These are phyloP conservation scores for Backusella psychrophila DNA, from an alignment of 192 early-diverging fungal species.

Conservation along the genomic window DNA sequence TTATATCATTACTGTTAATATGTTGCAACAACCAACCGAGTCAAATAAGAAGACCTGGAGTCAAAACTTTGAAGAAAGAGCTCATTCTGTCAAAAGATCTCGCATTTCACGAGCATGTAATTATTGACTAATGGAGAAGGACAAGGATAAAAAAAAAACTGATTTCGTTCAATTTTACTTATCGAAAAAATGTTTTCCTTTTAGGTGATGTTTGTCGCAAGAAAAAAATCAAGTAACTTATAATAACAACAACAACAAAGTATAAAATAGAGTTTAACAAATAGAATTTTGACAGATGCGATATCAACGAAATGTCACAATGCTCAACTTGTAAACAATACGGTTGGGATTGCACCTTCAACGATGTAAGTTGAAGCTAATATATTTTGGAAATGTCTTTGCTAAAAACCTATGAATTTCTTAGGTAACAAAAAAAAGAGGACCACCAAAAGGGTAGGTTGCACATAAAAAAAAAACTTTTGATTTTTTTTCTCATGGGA, in stretches of 20 bases:
- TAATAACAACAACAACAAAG: neutral
- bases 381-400: neutral
- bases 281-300: slow-evolving; percentile 18
- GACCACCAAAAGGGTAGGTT: slow-evolving; percentile 34
- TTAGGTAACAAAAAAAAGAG: slow-evolving; percentile 27
- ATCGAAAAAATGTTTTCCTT: neutral
- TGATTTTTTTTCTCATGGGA: slow-evolving; percentile 12
- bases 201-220: slow-evolving; percentile 33
- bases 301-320: slow-evolving; percentile 9
- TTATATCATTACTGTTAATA: neutral
- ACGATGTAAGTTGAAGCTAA: slow-evolving; percentile 23
- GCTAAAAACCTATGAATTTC: neutral
- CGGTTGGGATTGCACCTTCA: slow-evolving; percentile 34
- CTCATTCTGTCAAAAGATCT: slow-evolving; percentile 12
- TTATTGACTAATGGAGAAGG: neutral
- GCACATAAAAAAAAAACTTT: neutral
- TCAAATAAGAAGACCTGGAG: neutral
- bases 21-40: neutral
- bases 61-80: neutral
- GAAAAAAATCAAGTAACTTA: slow-evolving; percentile 32
- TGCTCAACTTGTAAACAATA: slow-evolving; percentile 32
- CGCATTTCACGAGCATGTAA: slow-evolving; percentile 26
- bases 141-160: neutral
- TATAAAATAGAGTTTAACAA: neutral
- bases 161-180: neutral